Percentiles rank a stretch among this genome's conserved stretches.
phyloP scores from a whole-genome alignment of 768 basidiomycete genomes.

The Amanita jacksonii region DNA sequence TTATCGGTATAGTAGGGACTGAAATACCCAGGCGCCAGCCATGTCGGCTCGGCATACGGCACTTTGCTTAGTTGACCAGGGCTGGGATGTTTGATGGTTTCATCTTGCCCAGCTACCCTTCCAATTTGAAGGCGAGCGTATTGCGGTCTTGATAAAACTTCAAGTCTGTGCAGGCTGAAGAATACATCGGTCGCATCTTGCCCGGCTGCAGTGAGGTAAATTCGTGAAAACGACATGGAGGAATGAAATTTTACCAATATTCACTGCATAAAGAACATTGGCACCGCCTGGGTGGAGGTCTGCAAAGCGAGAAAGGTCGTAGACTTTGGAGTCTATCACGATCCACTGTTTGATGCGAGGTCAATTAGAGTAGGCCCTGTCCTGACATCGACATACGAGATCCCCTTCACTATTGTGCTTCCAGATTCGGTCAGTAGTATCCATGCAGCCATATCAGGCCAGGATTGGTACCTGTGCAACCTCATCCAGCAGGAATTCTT shows the following conservation, averaged over 20 bases:
- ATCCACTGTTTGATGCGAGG: too few relatives aligned
- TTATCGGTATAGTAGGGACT: conserved; percentile 72
- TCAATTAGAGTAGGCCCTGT: too few relatives aligned
- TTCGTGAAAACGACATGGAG: background rate
- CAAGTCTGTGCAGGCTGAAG: conserved; percentile 78
- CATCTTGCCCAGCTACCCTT: conserved; percentile 45
- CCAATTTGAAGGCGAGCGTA: conserved; percentile 66
- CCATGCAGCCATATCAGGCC: background rate
- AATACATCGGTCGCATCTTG: conserved; percentile 73
- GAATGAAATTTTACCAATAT: conserved; percentile 39
- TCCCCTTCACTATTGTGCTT: conserved; percentile 87
- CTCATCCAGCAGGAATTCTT: conserved; percentile 46
- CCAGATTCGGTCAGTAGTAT: conserved; percentile 1
- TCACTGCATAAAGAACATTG: conserved; percentile 57
- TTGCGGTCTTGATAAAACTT: conserved; percentile 67
- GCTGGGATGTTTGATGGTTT: conserved; percentile 40
- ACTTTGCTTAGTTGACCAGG: conserved; percentile 64
- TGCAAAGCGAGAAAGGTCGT: conserved; percentile 73
- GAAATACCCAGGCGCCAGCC: conserved; percentile 59
- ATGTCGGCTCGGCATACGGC: conserved; percentile 82
- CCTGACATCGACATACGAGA: conserved; percentile 57
- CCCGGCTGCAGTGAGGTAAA: conserved; percentile 36
- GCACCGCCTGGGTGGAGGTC: conserved; percentile 79
- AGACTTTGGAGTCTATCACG: conserved; percentile 72
- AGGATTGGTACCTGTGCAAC: conserved; percentile 47